Conservation (phyloP, 371 early-diverging fungal genomes). For the Ordospora colligata region DNA sequence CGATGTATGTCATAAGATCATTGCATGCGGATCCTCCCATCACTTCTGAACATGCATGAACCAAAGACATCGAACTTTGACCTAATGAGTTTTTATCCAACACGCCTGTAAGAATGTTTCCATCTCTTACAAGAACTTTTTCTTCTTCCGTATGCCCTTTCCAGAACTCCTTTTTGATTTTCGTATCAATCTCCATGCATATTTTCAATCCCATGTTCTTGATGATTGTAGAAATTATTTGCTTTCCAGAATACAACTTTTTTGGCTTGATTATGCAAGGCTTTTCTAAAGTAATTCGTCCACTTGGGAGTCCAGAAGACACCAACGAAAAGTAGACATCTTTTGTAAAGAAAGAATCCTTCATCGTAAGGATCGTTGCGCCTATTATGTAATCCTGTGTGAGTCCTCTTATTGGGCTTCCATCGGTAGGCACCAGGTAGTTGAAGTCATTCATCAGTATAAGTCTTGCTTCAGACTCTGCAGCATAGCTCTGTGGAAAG, state of each 20-base stretch:
- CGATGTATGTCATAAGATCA: conserved; percentile 77
- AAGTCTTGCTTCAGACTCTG: conserved; percentile 81
- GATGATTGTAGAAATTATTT: conserved; percentile 64
- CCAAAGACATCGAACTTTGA: conserved; percentile 77
- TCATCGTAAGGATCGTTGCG: conserved; percentile 79
- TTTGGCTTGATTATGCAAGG: conserved; percentile 66
- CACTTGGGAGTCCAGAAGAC: conserved; percentile 66
- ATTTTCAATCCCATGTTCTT: conserved; percentile 63
- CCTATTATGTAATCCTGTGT: conserved; percentile 97
- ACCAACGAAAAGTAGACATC: conserved; percentile 83
- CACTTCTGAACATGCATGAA: conserved; percentile 87
- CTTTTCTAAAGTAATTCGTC: conserved; percentile 23
- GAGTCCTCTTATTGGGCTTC: conserved; percentile 92
- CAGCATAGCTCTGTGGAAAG: conserved; percentile 90
- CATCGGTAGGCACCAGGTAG: conserved; percentile 91
- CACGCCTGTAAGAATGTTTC: conserved; percentile 77
- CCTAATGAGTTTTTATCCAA: conserved; percentile 95
- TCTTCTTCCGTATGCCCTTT: conserved; percentile 75
- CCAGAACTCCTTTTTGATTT: conserved; percentile 67
- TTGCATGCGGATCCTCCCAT: conserved; percentile 84
- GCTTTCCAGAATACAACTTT: conserved; percentile 90
- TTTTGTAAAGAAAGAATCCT: conserved; percentile 75
- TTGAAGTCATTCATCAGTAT: conserved; percentile 89
- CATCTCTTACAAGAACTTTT: conserved; percentile 70
- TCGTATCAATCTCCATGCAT: conserved; percentile 73